Evolutionary conservation across 371 early-diverging fungal genomes (phyloP).

Genomic region (Mortierella sp.): DNA sequence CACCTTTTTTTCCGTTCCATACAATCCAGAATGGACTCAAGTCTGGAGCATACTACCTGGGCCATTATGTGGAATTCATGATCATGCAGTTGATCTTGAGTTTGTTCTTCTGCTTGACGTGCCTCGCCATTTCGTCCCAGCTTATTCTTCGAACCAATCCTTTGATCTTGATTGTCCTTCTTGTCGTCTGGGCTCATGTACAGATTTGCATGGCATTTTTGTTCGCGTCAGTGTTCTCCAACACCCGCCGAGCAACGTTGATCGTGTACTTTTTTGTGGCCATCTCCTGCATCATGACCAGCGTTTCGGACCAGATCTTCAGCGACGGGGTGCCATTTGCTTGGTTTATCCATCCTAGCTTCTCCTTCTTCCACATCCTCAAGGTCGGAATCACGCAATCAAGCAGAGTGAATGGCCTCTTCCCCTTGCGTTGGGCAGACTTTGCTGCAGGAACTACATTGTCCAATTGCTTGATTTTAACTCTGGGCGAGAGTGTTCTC

Average conservation of each 20-base stretch:
- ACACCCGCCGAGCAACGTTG: conserved; percentile 61
- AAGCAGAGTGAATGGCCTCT: conserved; percentile 39
- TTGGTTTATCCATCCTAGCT: conserved; percentile 49
- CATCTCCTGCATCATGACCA: conserved; percentile 55
- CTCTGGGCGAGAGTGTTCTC: conserved; percentile 39
- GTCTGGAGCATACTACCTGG: conserved; percentile 62
- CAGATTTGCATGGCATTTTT: conserved; percentile 71
- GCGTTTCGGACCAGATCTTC: conserved; percentile 29
- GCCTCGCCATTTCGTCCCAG: conserved; percentile 58
- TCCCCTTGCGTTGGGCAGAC: conserved; percentile 30
- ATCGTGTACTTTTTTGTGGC: conserved; percentile 67
- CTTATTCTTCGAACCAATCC: conserved; percentile 68
- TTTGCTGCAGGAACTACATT: conserved; percentile 20
- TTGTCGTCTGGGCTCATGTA: conserved; percentile 72
- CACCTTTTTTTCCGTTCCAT: too few relatives aligned
- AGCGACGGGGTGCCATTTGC: conserved; percentile 21
- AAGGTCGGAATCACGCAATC: conserved; percentile 29
- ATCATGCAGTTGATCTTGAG: conserved; percentile 67
- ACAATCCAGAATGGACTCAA: conserved; percentile 79
- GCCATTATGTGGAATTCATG: conserved; percentile 75
- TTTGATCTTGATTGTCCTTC: conserved; percentile 61
- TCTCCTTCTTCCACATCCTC: conserved; percentile 42
- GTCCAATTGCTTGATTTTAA: conserved; percentile 30
- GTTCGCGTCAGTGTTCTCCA: conserved; percentile 66
- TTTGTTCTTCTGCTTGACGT: conserved; percentile 64